A percentile compares a stretch with the other conserved stretches of the same genome.
Conservation (phyloP, 345 rosid genomes). For the Eucalyptus coolabah region DNA sequence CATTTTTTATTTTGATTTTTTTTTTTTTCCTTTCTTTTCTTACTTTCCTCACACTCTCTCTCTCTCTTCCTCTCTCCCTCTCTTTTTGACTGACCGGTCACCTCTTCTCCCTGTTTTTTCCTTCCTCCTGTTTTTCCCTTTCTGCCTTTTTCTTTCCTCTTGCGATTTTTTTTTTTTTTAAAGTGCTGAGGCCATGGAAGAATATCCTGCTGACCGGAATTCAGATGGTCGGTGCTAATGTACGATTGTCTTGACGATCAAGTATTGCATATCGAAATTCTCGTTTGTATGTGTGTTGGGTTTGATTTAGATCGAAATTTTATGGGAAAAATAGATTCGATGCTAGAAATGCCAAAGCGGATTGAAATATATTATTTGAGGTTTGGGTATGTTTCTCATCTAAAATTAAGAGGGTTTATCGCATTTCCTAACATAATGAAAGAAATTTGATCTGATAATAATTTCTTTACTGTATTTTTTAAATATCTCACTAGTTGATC, state of each 20-base stretch:
- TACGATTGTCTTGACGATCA: too few relatives aligned
- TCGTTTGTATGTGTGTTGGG: too few relatives aligned
- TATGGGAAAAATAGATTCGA: background rate
- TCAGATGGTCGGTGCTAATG: background rate
- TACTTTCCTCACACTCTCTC: too few relatives aligned
- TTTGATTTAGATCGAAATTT: background rate
- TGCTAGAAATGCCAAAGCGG: rapidly evolving
- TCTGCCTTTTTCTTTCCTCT: background rate
- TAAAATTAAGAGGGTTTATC: background rate
- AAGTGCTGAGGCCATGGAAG: background rate
- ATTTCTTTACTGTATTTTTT: rapidly evolving
- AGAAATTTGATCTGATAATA: background rate
- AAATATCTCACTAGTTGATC: background rate
- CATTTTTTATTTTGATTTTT: background rate
- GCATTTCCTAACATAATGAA: background rate
- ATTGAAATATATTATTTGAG: background rate
- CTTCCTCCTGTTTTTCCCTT: background rate
- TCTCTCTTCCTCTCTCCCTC: background rate
- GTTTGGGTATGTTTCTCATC: background rate
- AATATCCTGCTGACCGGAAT: background rate
- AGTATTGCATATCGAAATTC: background rate
- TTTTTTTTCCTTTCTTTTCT: background rate
- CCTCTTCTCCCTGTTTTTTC: background rate
- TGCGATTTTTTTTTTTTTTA: background rate
- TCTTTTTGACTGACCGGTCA: background rate